Conservation (phyloP, 163 green algal species). For the Scenedesmus sp. region DNA sequence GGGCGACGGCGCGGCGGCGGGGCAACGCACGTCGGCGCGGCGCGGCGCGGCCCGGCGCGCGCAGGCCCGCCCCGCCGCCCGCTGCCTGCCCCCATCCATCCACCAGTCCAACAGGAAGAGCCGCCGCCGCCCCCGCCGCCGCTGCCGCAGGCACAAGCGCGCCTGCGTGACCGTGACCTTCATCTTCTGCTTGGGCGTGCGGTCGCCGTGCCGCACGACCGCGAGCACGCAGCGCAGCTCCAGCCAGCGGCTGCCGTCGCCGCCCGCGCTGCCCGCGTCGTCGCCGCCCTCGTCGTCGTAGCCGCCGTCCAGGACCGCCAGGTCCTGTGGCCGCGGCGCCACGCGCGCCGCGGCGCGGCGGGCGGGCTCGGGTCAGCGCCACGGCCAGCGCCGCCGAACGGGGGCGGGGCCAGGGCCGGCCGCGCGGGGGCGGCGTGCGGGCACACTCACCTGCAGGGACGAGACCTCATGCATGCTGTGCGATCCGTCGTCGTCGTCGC, state of each 20-base stretch:
- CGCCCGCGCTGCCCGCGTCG: background rate
- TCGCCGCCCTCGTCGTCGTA: background rate
- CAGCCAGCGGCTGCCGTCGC: background rate
- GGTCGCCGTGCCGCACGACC: conserved; percentile 95
- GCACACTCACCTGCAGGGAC: conserved; percentile 10
- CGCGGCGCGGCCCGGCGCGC: no score
- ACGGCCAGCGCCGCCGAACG: no score
- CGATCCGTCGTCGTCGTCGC: background rate
- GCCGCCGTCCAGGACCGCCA: background rate
- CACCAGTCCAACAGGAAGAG: no score
- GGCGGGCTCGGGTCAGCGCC: no score
- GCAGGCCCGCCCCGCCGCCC: background rate
- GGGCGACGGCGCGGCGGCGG: background rate
- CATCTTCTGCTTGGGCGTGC: conserved; percentile 99
- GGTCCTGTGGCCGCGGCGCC: conserved; percentile 3
- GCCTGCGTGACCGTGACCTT: conserved; percentile 81
- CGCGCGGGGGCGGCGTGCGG: no score
- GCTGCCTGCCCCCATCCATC: background rate
- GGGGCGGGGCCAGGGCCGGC: no score
- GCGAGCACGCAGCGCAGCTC: conserved; percentile 96
- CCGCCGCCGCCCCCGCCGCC: background rate
- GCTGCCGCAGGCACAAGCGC: background rate
- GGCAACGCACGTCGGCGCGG: no score
- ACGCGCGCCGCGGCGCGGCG: no score
- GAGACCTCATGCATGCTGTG: background rate